Conservation (phyloP, 2,329 filamentous ascomycete species). For the Cladosporium sp. region DNA sequence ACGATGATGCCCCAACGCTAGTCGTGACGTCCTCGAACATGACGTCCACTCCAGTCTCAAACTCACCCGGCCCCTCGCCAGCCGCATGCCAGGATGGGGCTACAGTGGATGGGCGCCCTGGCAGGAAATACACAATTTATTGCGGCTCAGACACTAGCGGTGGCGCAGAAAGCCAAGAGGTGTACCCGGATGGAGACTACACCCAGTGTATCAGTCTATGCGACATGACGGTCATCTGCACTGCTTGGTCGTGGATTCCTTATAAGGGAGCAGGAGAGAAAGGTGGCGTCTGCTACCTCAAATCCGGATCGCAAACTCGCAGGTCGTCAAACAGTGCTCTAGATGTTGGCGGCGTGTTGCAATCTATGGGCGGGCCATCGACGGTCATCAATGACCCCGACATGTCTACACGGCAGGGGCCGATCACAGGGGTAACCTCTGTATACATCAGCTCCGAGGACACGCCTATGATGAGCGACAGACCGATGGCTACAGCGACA, state of each 20-base stretch:
- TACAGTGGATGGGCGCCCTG: slow-evolving; percentile 3
- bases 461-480: neutral
- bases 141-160: slow-evolving; percentile 16
- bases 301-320: neutral
- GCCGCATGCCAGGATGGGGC: neutral
- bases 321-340: neutral
- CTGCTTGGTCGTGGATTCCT: slow-evolving; percentile 9
- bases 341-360: neutral
- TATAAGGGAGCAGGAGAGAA: neutral
- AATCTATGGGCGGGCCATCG: neutral
- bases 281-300: slow-evolving; percentile 12
- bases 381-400: too few relatives aligned
- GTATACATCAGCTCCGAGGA: too few relatives aligned
- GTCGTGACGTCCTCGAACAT: too few relatives aligned
- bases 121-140: slow-evolving; percentile 16
- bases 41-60: too few relatives aligned
- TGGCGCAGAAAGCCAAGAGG: neutral
- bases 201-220: slow-evolving; percentile 18
- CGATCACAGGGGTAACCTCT: too few relatives aligned
- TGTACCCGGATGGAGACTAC: slow-evolving; percentile 12
- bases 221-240: slow-evolving; percentile 16
- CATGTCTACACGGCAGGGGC: too few relatives aligned
- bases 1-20: neutral
- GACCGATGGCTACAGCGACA: neutral
- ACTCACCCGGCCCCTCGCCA: neutral